Evolutionary conservation across 495 filamentous ascomycete species (phyloP).

Genomic region (Aspergillus affinis): DNA sequence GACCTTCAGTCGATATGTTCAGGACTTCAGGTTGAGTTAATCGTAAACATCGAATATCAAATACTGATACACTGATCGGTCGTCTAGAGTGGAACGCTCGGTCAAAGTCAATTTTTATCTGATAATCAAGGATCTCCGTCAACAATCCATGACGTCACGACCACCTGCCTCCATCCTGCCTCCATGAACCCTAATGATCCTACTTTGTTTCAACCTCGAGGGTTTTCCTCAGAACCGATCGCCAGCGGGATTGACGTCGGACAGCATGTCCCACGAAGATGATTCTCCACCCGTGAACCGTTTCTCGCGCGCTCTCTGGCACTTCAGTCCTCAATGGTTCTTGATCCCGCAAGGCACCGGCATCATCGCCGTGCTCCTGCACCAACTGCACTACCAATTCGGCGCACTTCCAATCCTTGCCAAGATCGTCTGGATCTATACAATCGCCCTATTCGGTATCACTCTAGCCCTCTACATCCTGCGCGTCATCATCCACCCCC

Average conservation of each 20-base stretch:
- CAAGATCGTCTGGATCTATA: conserved; percentile 35
- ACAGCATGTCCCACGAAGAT: conserved; percentile 2
- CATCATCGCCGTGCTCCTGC: conserved; percentile 28
- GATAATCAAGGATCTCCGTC: background rate
- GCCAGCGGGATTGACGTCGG: background rate
- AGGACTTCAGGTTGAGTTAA: no score
- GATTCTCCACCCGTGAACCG: conserved; percentile 12
- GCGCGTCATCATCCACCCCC: conserved; percentile 27
- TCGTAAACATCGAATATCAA: no score
- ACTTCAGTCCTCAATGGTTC: conserved; percentile 34
- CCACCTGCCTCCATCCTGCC: background rate
- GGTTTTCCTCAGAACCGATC: background rate
- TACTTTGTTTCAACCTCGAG: background rate
- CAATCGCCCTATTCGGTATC: conserved; percentile 23
- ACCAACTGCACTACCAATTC: conserved; percentile 36
- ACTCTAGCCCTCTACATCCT: conserved; percentile 27
- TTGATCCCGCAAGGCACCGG: conserved; percentile 34
- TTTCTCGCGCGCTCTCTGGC: conserved; percentile 26
- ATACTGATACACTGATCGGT: no score
- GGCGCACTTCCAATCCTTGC: conserved; percentile 26
- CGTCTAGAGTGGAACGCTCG: no score
- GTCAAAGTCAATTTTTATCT: background rate
- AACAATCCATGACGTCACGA: conserved; percentile 2
- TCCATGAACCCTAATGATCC: background rate
- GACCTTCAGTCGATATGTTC: no score